Evolutionary conservation across 768 basidiomycete species (phyloP).

Genomic region (Termitomyces sp.): DNA sequence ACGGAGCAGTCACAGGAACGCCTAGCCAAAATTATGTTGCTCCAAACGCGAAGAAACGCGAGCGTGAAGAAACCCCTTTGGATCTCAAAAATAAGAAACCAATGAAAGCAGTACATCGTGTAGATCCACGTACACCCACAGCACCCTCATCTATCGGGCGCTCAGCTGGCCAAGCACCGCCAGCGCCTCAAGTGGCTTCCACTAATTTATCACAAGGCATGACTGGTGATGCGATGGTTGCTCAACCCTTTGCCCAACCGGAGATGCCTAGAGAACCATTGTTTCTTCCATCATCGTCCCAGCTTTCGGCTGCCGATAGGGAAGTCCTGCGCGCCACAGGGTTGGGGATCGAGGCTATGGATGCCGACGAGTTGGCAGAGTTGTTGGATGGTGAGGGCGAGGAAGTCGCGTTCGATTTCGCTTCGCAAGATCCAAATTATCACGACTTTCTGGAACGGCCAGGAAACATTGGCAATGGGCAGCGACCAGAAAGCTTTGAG

Average conservation of each 20-base stretch:
- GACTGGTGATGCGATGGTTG: slow-evolving; percentile 1
- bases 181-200: background rate
- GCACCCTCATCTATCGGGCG: slow-evolving; percentile 4
- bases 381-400: slow-evolving; percentile 60
- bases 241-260: slow-evolving; percentile 14
- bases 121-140: slow-evolving; percentile 15
- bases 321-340: slow-evolving; percentile 57
- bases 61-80: slow-evolving; percentile 34
- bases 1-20: slow-evolving; percentile 29
- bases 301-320: slow-evolving; percentile 54
- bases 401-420: slow-evolving; percentile 42
- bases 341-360: slow-evolving; percentile 66
- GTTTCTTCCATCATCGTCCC: slow-evolving; percentile 48
- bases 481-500: slow-evolving; percentile 27
- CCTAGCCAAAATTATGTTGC: slow-evolving; percentile 21
- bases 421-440: slow-evolving; percentile 22
- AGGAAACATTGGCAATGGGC: slow-evolving; percentile 19
- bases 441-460: slow-evolving; percentile 6
- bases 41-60: slow-evolving; percentile 37
- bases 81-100: slow-evolving; percentile 49
- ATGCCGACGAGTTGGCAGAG: slow-evolving; percentile 53
- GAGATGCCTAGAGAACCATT: slow-evolving; percentile 31
- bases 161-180: background rate
- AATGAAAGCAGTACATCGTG: slow-evolving; percentile 46
- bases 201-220: background rate